A percentile compares a stretch with the other conserved stretches of the same genome.
These are phyloP conservation scores for Leptomonas seymouri DNA, from an alignment of 208 protist genomes.

Conservation along the genomic window DNA sequence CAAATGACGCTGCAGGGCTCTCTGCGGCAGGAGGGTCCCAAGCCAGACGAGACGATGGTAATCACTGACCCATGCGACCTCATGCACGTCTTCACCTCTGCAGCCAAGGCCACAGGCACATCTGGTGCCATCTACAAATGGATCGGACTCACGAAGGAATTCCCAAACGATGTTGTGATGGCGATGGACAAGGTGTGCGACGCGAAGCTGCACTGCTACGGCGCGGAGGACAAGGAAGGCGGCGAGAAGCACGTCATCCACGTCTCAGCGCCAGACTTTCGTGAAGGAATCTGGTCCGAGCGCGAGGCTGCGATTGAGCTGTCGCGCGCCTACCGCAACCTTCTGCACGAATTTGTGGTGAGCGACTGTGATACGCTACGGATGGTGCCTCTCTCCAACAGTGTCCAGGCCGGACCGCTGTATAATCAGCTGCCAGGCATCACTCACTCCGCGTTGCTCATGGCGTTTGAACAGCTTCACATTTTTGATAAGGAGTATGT, in stretches of 20 bases:
- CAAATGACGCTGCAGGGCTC: slow-evolving; percentile 76
- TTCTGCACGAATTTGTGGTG: slow-evolving; percentile 85
- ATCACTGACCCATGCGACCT: slow-evolving; percentile 80
- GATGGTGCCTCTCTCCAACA: slow-evolving; percentile 76
- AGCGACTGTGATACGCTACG: slow-evolving; percentile 77
- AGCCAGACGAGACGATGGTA: slow-evolving; percentile 63
- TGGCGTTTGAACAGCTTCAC: slow-evolving; percentile 86
- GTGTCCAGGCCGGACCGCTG: slow-evolving; percentile 56
- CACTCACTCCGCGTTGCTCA: slow-evolving; percentile 67
- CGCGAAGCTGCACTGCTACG: slow-evolving; percentile 77
- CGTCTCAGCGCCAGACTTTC: slow-evolving; percentile 82
- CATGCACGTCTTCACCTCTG: slow-evolving; percentile 63
- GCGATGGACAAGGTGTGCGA: slow-evolving; percentile 73
- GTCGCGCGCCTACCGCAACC: slow-evolving; percentile 84
- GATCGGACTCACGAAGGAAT: slow-evolving; percentile 63
- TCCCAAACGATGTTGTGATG: slow-evolving; percentile 73
- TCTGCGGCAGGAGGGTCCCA: slow-evolving; percentile 49
- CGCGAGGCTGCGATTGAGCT: slow-evolving; percentile 79
- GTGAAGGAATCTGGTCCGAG: slow-evolving; percentile 82
- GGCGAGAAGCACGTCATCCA: slow-evolving; percentile 76
- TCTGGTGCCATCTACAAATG: slow-evolving; percentile 89
- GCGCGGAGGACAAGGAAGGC: slow-evolving; percentile 28
- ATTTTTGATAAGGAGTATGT: slow-evolving; percentile 81
- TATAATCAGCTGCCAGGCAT: slow-evolving; percentile 80
- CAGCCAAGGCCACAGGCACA: slow-evolving; percentile 58